These are phyloP conservation scores for Penicillium mononematosum DNA, from an alignment of 495 filamentous ascomycete genomes.

Conservation along the genomic window DNA sequence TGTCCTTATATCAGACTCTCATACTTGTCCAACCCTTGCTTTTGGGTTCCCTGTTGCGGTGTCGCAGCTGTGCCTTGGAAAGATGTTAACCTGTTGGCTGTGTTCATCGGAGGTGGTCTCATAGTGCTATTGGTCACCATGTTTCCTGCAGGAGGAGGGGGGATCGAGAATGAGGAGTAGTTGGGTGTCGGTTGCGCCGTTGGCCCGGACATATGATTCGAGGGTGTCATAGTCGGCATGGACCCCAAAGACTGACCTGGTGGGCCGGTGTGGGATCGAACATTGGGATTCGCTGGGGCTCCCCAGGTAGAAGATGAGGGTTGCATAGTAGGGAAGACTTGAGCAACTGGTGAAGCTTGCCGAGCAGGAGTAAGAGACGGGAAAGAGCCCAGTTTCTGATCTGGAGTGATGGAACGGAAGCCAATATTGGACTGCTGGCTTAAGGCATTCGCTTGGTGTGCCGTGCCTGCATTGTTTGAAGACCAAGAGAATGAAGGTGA, in stretches of 20 bases:
- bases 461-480: constrained; percentile 25
- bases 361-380: constrained; percentile 48
- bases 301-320: constrained; percentile 35
- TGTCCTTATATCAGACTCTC: constrained; percentile 67
- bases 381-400: constrained; percentile 49
- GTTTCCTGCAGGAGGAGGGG: constrained; percentile 39
- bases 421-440: constrained; percentile 28
- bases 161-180: constrained; percentile 48
- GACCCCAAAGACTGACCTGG: constrained; percentile 29
- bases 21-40: constrained; percentile 72
- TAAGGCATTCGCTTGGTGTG: constrained; percentile 22
- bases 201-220: constrained; percentile 21
- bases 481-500: constrained; percentile 52
- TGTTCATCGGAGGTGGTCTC: constrained; percentile 22
- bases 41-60: constrained; percentile 37
- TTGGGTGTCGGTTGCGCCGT: constrained; percentile 31
- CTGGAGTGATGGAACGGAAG: constrained; percentile 53
- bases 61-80: constrained; percentile 22
- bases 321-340: constrained; percentile 37
- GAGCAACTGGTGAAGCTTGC: constrained; percentile 30
- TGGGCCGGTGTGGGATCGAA: constrained; percentile 22
- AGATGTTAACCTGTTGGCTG: constrained; percentile 18
- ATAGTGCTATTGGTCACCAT: constrained; percentile 19
- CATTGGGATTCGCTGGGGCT: constrained; percentile 10
- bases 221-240: constrained; percentile 29